These are phyloP conservation scores for Mycena maculata DNA, from an alignment of 768 basidiomycete genomes.

Conservation along the genomic window DNA sequence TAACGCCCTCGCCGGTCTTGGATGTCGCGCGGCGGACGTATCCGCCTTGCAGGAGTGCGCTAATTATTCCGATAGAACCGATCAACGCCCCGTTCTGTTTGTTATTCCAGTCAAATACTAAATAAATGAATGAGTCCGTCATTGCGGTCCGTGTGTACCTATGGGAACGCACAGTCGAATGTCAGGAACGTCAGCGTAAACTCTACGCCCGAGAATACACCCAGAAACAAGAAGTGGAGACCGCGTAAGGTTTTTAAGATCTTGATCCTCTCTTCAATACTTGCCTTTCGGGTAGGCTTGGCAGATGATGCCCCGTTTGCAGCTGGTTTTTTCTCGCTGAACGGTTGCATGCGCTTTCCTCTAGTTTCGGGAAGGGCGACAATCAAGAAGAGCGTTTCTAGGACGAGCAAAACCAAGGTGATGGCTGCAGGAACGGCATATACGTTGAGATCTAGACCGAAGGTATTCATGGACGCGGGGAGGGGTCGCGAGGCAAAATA, in stretches of 20 bases:
- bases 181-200: slow-evolving; percentile 97
- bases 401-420: slow-evolving; percentile 78
- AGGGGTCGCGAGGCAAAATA: slow-evolving; percentile 93
- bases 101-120: slow-evolving; percentile 92
- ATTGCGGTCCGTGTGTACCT: background rate
- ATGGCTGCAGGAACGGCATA: slow-evolving; percentile 92
- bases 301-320: slow-evolving; percentile 39
- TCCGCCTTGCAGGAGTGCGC: slow-evolving; percentile 91
- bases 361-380: slow-evolving; percentile 89
- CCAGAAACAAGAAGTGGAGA: slow-evolving; percentile 87
- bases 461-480: slow-evolving; percentile 64
- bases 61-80: slow-evolving; percentile 89
- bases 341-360: slow-evolving; percentile 51
- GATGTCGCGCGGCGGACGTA: slow-evolving; percentile 88
- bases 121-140: background rate
- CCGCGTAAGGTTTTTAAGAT: slow-evolving; percentile 70
- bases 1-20: slow-evolving; percentile 80
- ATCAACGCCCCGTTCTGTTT: slow-evolving; percentile 89
- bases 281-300: slow-evolving; percentile 44
- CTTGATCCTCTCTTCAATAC: slow-evolving; percentile 62
- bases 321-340: slow-evolving; percentile 32
- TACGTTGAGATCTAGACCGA: slow-evolving; percentile 80
- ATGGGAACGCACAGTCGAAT: slow-evolving; percentile 76
- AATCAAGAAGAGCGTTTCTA: slow-evolving; percentile 85
- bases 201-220: slow-evolving; percentile 94